phyloP scores from a whole-genome alignment of 2,329 filamentous ascomycete species.

The Sporothrix pseudoabietina region DNA sequence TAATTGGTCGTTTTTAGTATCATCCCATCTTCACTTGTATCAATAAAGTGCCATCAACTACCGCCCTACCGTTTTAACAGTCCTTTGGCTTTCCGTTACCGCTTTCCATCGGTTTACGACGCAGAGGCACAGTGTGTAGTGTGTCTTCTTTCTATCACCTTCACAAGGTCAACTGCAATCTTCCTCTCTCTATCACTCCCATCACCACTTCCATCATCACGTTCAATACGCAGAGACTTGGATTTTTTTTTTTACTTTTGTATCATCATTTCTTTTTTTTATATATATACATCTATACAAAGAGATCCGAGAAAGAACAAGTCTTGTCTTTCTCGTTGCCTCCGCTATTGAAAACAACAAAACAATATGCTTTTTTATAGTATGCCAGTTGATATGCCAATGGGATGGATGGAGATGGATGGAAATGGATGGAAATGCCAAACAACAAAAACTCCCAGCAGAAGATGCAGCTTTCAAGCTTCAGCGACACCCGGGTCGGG shows the following conservation, averaged over 20 bases:
- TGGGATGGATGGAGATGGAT: not conserved
- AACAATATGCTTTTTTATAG: slow-evolving; percentile 3
- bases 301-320: not conserved
- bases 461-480: not conserved
- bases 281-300: slow-evolving; percentile 22
- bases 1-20: not conserved
- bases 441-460: not conserved
- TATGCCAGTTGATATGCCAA: slow-evolving; percentile 13
- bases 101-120: not conserved
- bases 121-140: not conserved
- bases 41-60: not conserved
- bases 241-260: not conserved
- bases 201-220: too few species aligned
- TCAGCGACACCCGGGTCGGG: not conserved
- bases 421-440: too few species aligned
- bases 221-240: too few species aligned
- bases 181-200: too few species aligned
- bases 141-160: not conserved
- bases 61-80: not conserved
- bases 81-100: not conserved
- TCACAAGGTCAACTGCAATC: not conserved
- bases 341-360: not conserved
- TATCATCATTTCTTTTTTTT: not conserved
- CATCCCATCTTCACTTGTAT: not conserved
- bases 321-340: not conserved